Conservation (phyloP, 805 yeast genomes). For the Candida dajiaensis region DNA sequence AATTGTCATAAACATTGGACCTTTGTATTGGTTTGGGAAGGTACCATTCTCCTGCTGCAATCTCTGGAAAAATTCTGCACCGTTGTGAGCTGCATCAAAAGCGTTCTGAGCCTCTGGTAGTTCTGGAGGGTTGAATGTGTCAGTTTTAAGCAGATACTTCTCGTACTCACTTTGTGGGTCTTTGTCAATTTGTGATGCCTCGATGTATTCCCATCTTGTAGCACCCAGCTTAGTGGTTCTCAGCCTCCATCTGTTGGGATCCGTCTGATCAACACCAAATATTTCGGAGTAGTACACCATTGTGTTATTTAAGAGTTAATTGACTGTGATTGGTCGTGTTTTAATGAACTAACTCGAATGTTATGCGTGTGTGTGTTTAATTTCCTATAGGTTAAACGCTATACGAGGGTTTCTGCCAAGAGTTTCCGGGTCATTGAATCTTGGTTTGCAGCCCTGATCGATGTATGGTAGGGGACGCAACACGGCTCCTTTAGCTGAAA, state of each 20-base stretch:
- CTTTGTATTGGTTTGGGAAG: constrained; percentile 90
- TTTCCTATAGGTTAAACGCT: background rate
- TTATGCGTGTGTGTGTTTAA: too few species aligned
- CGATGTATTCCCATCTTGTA: constrained; percentile 72
- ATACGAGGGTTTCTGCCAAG: background rate
- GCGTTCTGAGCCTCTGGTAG: constrained; percentile 37
- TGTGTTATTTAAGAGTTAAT: background rate
- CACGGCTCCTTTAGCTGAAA: background rate
- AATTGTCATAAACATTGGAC: constrained; percentile 96
- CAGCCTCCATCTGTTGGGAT: constrained; percentile 70
- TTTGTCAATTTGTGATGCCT: constrained; percentile 29
- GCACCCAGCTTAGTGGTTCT: constrained; percentile 65
- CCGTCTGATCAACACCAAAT: constrained; percentile 62
- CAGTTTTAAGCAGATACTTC: constrained; percentile 46
- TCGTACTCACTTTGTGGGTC: constrained; percentile 52
- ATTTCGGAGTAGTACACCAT: constrained; percentile 56
- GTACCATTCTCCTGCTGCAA: constrained; percentile 83
- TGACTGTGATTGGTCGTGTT: too few species aligned
- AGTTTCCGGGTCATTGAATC: too few species aligned
- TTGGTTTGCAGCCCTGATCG: background rate
- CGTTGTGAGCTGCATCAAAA: constrained; percentile 60
- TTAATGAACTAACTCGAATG: too few species aligned
- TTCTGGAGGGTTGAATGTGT: constrained; percentile 31
- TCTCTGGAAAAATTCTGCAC: constrained; percentile 60
- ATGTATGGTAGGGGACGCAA: background rate